Evolutionary conservation across 208 protist species (phyloP), one percentile per base, ranked within the genome.

Genomic region (Tritrichomonas musculus): DNA sequence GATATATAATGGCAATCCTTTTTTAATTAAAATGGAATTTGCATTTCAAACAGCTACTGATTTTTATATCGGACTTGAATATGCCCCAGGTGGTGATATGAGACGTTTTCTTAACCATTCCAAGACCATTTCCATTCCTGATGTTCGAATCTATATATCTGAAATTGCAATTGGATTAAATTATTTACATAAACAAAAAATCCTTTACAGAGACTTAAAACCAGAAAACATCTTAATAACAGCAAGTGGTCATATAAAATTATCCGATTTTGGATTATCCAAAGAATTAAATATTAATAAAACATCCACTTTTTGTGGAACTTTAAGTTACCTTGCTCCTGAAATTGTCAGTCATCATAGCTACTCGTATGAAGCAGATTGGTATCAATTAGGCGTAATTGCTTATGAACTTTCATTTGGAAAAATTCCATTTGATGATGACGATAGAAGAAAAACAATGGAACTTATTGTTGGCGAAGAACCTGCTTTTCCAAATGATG

Each of bases 301-400:
- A 57, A 88, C 77, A 33, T 39, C 77, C 1, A 88, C 77, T n/a
- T 57, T 88, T 14, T 88, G 77, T 57, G 77, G 77, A 3, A 88
- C 77, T 5, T 33, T 20, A n/a, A 47, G 57, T 25, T 88, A 88
- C 27, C 5, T 88, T 33, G 44, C 77, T 9, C 77, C 77, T 33
- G 77, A 88, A 88, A 57, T 88, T 20, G 27, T 88, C 47, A 30
- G 13, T 9, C 11, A 88, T 88, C 14, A 57, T 39, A 25, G n/a
- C 13, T 88, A 88, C 17, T 20, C 41, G 1, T 57, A 33, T 30
- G 47, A 25, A 60, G 39, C 57, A 2, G 77, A 88, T 36, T 88
- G 77, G 77, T 88, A 47, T 41, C 33, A 17, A 53, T n/a, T 88
- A 5, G 77, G 77, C 4, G 77, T 88, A 4, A 41, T 88, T 0